Conservation (phyloP, 2,329 filamentous ascomycete genomes). For the Fusarium udum region DNA sequence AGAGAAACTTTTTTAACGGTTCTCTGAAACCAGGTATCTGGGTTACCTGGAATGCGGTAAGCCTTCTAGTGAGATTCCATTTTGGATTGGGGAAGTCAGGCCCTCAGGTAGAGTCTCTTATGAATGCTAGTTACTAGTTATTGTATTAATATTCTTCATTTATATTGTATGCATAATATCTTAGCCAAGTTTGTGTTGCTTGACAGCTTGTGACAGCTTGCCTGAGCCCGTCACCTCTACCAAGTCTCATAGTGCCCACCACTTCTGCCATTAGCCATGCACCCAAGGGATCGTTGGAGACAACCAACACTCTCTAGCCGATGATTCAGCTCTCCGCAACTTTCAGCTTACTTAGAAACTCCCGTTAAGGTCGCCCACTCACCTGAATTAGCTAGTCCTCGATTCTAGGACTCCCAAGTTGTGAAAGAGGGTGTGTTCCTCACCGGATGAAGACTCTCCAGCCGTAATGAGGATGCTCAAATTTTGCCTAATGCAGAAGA, state of each 20-base stretch:
- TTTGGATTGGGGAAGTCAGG: background rate
- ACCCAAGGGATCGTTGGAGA: background rate
- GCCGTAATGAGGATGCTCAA: background rate
- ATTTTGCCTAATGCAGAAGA: background rate
- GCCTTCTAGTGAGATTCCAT: constrained; percentile 4
- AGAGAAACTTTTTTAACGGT: constrained; percentile 13
- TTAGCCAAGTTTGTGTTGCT: background rate
- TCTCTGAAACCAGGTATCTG: background rate
- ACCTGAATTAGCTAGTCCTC: background rate
- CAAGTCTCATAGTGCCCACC: background rate
- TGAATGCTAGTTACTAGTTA: background rate
- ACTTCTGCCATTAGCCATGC: background rate
- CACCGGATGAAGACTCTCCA: background rate
- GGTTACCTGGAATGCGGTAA: constrained; percentile 16
- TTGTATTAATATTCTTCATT: background rate
- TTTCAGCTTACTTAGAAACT: background rate
- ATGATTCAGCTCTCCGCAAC: too few species aligned
- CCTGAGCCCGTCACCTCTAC: background rate
- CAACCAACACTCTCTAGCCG: background rate
- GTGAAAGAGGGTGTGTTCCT: background rate
- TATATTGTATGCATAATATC: background rate
- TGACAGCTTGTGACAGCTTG: background rate
- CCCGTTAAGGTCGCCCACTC: background rate
- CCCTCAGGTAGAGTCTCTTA: background rate
- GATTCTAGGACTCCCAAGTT: background rate